A percentile compares a stretch with the other conserved stretches of the same genome.
These are phyloP conservation scores for Linnemannia elongata DNA, from an alignment of 192 early-diverging fungal genomes.

Conservation along the genomic window DNA sequence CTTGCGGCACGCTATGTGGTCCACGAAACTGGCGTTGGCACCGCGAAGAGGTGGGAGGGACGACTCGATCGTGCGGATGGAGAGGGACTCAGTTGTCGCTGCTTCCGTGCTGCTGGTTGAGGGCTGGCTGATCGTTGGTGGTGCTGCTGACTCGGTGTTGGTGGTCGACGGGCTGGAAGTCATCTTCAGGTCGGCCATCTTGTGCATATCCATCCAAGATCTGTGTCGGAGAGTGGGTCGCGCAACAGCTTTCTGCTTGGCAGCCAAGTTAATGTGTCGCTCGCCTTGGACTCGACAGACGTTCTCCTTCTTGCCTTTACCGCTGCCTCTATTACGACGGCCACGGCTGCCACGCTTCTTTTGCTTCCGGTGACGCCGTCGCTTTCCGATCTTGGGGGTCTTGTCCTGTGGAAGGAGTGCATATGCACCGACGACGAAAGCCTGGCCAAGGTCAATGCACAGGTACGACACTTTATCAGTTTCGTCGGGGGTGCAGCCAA, in stretches of 20 bases:
- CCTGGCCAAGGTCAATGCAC: conserved; percentile 18
- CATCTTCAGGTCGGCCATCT: background rate
- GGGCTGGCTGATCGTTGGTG: background rate
- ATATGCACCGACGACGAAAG: conserved; percentile 14
- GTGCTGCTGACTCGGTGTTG: background rate
- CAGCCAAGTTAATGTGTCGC: conserved; percentile 27
- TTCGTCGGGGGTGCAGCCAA: conserved; percentile 16
- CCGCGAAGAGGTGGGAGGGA: background rate
- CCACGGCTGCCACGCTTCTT: conserved; percentile 26
- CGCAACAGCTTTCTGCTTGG: conserved; percentile 23
- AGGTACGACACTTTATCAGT: background rate
- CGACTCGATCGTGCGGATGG: conserved; percentile 5
- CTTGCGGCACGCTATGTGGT: background rate
- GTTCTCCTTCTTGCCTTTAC: conserved; percentile 20
- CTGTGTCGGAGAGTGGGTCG: conserved; percentile 17
- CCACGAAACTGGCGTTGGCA: background rate
- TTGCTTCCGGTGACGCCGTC: background rate
- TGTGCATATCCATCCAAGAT: conserved; percentile 12
- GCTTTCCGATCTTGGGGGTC: conserved; percentile 23
- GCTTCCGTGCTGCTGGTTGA: background rate
- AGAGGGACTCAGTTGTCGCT: conserved; percentile 1
- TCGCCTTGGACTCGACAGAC: background rate
- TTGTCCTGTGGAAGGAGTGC: conserved; percentile 14
- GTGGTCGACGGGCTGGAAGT: background rate
- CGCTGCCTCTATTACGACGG: conserved; percentile 17